Evolutionary conservation across 2,329 filamentous ascomycete species (phyloP).

Genomic region (Verticillium albo-atrum): DNA sequence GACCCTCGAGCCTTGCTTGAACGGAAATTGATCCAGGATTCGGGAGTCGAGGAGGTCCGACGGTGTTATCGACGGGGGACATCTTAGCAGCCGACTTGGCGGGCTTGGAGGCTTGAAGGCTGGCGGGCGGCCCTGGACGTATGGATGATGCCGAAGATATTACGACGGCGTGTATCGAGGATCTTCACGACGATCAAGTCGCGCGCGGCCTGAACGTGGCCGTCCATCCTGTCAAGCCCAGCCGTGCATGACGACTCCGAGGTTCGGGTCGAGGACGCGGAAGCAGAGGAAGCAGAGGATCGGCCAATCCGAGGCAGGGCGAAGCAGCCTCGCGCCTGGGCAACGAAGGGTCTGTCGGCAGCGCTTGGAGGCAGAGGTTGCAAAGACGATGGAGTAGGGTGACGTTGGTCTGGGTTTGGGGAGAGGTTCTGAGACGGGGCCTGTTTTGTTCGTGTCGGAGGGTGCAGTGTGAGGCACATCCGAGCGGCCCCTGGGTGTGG

Average conservation of each 20-base stretch:
- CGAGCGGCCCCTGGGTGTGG: constrained; percentile 4
- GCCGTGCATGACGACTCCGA: not conserved
- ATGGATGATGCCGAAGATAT: not conserved
- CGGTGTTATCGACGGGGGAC: not conserved
- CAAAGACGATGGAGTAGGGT: not conserved
- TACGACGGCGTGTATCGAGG: not conserved
- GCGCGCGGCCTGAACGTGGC: not conserved
- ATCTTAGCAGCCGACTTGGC: not conserved
- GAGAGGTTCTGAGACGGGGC: constrained; percentile 18
- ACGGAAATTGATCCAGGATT: not conserved
- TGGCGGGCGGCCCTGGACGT: not conserved
- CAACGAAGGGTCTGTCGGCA: not conserved
- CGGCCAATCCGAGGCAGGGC: not conserved
- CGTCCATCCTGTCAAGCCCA: not conserved
- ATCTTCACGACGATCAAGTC: not conserved
- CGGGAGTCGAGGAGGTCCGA: not conserved
- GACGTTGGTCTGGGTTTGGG: not conserved
- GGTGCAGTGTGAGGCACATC: constrained; percentile 20
- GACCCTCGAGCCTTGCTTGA: not conserved
- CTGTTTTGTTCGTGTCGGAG: constrained; percentile 27
- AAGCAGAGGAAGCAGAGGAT: too few relatives aligned
- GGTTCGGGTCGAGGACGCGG: too few relatives aligned
- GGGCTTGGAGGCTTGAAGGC: not conserved
- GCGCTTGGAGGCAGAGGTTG: not conserved
- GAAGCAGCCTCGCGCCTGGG: not conserved